Evolutionary conservation across 2,329 filamentous ascomycete species (phyloP).

Genomic region (Cordyceps tenuipes): DNA sequence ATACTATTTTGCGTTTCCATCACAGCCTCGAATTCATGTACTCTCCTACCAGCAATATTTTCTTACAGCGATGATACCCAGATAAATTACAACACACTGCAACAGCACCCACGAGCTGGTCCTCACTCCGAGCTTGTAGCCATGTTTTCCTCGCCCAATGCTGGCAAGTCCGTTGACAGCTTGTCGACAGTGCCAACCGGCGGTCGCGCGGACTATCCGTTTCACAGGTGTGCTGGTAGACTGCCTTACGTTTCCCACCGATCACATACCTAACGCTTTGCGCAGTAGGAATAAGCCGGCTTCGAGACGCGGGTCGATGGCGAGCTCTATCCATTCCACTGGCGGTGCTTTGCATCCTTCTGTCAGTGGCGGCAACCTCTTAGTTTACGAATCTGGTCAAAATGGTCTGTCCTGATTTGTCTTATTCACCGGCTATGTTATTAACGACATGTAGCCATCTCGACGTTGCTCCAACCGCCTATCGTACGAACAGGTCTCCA

Average conservation of each 20-base stretch:
- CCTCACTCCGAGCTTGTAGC: constrained; percentile 12
- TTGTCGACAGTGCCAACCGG: constrained; percentile 45
- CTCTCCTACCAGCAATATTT: background rate
- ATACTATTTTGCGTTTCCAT: background rate
- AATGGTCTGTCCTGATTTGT: constrained; percentile 52
- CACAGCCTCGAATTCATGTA: background rate
- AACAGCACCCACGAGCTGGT: constrained; percentile 17
- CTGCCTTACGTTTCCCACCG: background rate
- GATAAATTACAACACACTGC: constrained; percentile 27
- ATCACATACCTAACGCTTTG: background rate
- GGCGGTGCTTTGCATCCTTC: constrained; percentile 73
- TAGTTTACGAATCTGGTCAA: constrained; percentile 64
- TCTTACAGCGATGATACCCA: constrained; percentile 40
- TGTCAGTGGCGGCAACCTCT: constrained; percentile 45
- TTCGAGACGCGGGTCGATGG: constrained; percentile 67
- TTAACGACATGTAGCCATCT: constrained; percentile 58
- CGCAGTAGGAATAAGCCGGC: constrained; percentile 18
- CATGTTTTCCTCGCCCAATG: constrained; percentile 53
- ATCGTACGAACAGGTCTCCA: constrained; percentile 82
- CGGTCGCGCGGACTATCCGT: constrained; percentile 48
- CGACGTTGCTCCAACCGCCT: constrained; percentile 82
- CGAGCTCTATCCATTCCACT: constrained; percentile 82
- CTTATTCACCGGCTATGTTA: background rate
- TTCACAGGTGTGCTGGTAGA: constrained; percentile 42
- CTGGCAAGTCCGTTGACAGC: constrained; percentile 59